Percentiles rank a stretch among this genome's conserved stretches.
phyloP scores from a whole-genome alignment of 345 rosid genomes.

The Salix exigua region DNA sequence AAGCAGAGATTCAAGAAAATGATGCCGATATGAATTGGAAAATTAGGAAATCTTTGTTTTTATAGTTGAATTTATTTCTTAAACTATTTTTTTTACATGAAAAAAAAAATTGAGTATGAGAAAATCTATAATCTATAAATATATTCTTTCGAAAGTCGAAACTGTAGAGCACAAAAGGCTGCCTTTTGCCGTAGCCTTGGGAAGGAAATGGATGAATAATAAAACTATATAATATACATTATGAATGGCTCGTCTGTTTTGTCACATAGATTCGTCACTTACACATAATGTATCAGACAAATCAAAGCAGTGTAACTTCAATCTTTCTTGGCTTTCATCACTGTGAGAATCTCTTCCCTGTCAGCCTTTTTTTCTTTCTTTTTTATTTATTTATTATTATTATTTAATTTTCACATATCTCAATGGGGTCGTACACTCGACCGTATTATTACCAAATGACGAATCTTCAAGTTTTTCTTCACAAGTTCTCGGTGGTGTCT shows the following conservation, averaged over 20 bases:
- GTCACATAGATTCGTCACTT: conserved; percentile 14
- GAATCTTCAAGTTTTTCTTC: neutral
- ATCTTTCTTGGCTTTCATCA: neutral
- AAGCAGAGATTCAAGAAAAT: no score
- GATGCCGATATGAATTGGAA: no score
- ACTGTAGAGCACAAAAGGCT: neutral
- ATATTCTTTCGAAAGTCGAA: neutral
- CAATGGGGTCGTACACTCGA: conserved; percentile 28
- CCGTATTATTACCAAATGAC: conserved; percentile 50
- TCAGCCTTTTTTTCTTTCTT: conserved; percentile 4
- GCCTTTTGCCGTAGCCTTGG: neutral
- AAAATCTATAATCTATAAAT: no score
- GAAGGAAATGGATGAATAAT: neutral
- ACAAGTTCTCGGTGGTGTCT: neutral
- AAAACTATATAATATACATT: neutral
- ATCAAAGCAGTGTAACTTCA: conserved; percentile 18
- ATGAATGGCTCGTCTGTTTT: neutral
- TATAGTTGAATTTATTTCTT: no score
- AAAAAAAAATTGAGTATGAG: no score
- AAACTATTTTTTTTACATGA: no score
- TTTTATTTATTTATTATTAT: no score
- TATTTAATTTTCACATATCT: conserved; percentile 1
- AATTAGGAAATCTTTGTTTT: no score
- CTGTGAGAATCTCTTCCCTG: conserved; percentile 38
- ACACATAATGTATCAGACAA: neutral